Evolutionary conservation across 2,329 filamentous ascomycete genomes (phyloP).

Genomic region (Blastomyces parvus): DNA sequence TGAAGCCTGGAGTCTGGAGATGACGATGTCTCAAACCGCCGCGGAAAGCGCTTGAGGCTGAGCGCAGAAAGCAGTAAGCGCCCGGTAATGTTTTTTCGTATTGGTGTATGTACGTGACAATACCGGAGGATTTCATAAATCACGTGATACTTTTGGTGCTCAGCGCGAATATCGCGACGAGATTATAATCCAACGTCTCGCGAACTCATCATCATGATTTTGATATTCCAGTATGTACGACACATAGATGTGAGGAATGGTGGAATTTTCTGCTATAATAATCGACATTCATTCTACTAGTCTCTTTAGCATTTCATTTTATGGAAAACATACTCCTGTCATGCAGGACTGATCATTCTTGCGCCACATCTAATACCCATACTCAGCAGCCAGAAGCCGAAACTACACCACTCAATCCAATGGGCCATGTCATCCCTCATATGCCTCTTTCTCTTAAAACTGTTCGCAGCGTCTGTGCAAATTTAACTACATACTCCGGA

Average conservation of each 20-base stretch:
- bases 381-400: too few species aligned
- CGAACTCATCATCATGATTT: neutral
- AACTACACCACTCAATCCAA: neutral
- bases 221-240: neutral
- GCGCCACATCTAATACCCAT: too few species aligned
- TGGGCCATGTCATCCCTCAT: neutral
- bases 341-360: neutral
- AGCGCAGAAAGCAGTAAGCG: neutral
- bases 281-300: neutral
- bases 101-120: neutral
- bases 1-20: neutral
- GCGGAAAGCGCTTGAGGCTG: neutral
- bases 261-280: neutral
- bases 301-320: neutral
- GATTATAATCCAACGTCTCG: too few species aligned
- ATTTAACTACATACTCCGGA: slow-evolving; percentile 21
- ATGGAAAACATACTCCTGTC: neutral
- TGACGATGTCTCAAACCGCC: neutral
- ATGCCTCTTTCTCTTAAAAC: slow-evolving; percentile 2
- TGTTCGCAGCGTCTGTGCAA: neutral
- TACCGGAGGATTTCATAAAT: neutral
- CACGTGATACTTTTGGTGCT: neutral
- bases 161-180: neutral
- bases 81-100: neutral
- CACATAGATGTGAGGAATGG: neutral